Evolutionary conservation across 2,329 filamentous ascomycete species (phyloP).

Genomic region (Pestalotiopsis sp.): DNA sequence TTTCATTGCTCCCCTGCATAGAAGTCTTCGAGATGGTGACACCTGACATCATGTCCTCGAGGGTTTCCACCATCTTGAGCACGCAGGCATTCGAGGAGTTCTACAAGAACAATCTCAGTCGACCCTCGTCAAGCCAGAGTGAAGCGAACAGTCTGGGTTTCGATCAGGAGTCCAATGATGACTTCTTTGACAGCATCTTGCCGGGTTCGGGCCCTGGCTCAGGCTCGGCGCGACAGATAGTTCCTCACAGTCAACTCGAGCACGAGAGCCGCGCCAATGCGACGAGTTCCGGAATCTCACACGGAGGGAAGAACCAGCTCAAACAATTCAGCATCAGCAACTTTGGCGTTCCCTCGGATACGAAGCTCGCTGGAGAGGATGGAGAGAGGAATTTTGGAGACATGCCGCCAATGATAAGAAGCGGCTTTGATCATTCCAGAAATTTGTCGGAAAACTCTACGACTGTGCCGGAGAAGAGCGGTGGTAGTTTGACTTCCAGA

Average conservation of each 20-base stretch:
- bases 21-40: neutral
- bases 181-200: neutral
- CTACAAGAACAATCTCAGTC: neutral
- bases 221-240: neutral
- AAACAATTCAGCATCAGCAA: slow-evolving; percentile 2
- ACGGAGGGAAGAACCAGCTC: neutral
- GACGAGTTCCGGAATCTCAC: neutral
- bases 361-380: neutral
- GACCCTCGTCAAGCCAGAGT: neutral
- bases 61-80: neutral
- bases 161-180: neutral
- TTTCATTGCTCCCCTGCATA: neutral
- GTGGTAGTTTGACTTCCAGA: neutral
- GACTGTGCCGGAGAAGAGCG: neutral
- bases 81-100: neutral
- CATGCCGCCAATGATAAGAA: neutral
- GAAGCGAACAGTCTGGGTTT: neutral
- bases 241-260: neutral
- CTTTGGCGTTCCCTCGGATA: neutral
- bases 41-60: neutral
- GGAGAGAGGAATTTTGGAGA: slow-evolving; percentile 5
- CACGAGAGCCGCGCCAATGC: neutral
- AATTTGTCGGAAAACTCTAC: neutral
- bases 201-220: neutral
- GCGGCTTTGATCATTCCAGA: neutral